Evolutionary conservation across 192 early-diverging fungal genomes (phyloP).

Genomic region (Backusella luteola): DNA sequence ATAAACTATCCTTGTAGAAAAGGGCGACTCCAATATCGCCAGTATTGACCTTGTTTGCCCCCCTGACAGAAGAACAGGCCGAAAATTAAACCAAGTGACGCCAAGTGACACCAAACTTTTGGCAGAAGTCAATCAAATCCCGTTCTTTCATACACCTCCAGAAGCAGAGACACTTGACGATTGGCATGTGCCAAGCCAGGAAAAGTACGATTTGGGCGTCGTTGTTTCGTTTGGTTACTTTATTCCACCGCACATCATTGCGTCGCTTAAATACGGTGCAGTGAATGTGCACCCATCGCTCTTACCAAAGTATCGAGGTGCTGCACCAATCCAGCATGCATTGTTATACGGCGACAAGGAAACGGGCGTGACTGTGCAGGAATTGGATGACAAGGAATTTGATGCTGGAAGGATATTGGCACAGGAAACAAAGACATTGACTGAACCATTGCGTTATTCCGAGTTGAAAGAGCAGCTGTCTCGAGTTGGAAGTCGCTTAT

Average conservation of each 20-base stretch:
- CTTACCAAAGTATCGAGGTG: constrained; percentile 90
- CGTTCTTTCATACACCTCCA: constrained; percentile 51
- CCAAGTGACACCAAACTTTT: constrained; percentile 46
- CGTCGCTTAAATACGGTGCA: constrained; percentile 61
- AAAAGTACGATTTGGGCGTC: constrained; percentile 77
- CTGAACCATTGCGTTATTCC: background rate
- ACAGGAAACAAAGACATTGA: constrained; percentile 44
- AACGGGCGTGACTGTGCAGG: constrained; percentile 86
- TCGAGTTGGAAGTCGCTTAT: constrained; percentile 53
- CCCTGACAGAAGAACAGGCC: constrained; percentile 39
- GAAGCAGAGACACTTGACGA: constrained; percentile 38
- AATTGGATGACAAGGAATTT: constrained; percentile 72
- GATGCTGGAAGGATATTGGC: constrained; percentile 84
- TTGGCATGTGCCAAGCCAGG: constrained; percentile 45
- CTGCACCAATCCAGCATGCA: constrained; percentile 85
- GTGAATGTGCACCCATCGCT: constrained; percentile 95
- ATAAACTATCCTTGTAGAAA: constrained; percentile 34
- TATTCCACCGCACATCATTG: constrained; percentile 71
- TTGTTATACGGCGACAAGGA: constrained; percentile 72
- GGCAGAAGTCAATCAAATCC: constrained; percentile 39
- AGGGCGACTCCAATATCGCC: constrained; percentile 20
- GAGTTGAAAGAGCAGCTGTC: constrained; percentile 35
- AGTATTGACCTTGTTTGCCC: constrained; percentile 33
- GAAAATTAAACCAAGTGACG: constrained; percentile 15
- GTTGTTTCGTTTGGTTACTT: constrained; percentile 97